A percentile compares a stretch with the other conserved stretches of the same genome.
These are phyloP conservation scores for Smallanthus sonchifolius DNA, from an alignment of 129 eudicot genomes.

Conservation along the genomic window DNA sequence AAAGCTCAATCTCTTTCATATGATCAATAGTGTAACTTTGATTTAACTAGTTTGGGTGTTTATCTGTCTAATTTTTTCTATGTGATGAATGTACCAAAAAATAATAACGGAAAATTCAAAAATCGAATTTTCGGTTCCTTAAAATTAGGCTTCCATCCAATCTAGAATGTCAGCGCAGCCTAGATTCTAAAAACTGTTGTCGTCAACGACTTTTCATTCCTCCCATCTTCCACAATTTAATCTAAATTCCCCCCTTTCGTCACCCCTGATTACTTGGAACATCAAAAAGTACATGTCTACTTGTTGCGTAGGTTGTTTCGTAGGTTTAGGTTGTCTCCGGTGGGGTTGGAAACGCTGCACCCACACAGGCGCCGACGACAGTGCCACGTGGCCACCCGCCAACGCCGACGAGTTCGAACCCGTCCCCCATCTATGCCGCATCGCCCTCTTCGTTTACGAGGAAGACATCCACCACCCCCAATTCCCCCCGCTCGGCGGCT, in stretches of 20 bases:
- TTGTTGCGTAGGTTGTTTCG: constrained; percentile 54
- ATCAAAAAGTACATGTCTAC: constrained; percentile 40
- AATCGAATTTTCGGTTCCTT: too few relatives aligned
- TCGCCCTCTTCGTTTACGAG: constrained; percentile 59
- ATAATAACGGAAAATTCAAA: too few relatives aligned
- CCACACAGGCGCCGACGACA: constrained; percentile 69
- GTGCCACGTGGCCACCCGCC: constrained; percentile 64
- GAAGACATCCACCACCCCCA: constrained; percentile 46
- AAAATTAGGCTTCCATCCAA: neutral
- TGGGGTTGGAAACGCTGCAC: constrained; percentile 90
- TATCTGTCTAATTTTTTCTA: too few relatives aligned
- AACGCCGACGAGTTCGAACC: constrained; percentile 54
- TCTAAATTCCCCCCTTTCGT: too few relatives aligned
- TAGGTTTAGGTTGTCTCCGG: constrained; percentile 50
- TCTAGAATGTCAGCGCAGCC: constrained; percentile 7
- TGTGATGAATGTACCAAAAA: too few relatives aligned
- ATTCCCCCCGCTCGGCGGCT: constrained; percentile 45
- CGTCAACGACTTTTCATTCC: too few relatives aligned
- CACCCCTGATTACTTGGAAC: too few relatives aligned
- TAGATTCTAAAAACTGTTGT: neutral
- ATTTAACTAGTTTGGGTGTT: too few relatives aligned
- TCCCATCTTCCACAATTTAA: too few relatives aligned
- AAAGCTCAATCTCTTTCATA: too few relatives aligned
- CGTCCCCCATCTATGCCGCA: constrained; percentile 63
- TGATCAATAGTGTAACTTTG: too few relatives aligned